Conservation (phyloP, 1,284 basidiomycete genomes). For the Trametes sp. region DNA sequence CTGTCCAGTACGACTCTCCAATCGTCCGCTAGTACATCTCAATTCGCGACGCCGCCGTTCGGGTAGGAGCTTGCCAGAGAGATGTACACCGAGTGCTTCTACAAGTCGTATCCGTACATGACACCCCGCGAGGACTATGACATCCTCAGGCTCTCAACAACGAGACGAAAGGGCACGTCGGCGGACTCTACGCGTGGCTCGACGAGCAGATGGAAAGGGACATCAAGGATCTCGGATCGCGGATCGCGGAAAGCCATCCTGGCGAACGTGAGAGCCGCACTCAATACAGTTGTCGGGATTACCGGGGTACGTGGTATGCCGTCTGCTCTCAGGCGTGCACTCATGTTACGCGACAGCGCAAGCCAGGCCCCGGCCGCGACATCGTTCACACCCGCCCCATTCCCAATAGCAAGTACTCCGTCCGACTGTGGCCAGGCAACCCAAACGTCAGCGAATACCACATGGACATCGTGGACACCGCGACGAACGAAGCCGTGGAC, state of each 20-base stretch:
- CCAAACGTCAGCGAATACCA: background rate
- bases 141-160: background rate
- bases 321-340: background rate
- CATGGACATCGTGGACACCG: constrained; percentile 13
- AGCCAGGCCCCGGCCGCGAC: constrained; percentile 6
- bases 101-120: background rate
- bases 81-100: background rate
- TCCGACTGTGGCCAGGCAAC: constrained; percentile 6
- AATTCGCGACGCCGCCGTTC: background rate
- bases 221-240: background rate
- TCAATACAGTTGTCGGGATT: background rate
- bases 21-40: too few relatives aligned
- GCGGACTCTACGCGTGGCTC: constrained; percentile 7
- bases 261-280: background rate
- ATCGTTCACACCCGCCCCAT: constrained; percentile 1
- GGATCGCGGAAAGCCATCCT: constrained; percentile 1
- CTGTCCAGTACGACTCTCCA: too few relatives aligned
- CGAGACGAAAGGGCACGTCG: background rate
- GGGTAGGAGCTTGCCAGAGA: background rate
- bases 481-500: too few relatives aligned
- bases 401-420: constrained; percentile 9
- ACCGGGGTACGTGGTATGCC: constrained; percentile 1
- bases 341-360: background rate
- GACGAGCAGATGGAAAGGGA: background rate
- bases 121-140: constrained; percentile 10